Evolutionary conservation across 1,139 yeast genomes (phyloP).

Genomic region (Kluyveromyces sp.): DNA sequence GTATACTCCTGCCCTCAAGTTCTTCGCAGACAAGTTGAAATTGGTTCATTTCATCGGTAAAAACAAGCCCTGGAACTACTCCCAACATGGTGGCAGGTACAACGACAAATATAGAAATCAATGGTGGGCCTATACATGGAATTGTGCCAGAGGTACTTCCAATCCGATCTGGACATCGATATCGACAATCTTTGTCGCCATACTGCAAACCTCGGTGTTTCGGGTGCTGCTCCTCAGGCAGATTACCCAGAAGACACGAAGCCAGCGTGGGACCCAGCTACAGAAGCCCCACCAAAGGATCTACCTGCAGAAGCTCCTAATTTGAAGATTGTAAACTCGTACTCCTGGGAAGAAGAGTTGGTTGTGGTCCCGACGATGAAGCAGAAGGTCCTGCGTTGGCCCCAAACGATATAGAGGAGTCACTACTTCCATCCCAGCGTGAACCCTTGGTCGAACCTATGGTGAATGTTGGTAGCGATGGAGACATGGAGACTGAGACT

Average conservation of each 20-base stretch:
- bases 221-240: neutral
- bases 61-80: constrained; percentile 65
- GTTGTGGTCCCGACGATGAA: constrained; percentile 1
- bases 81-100: neutral
- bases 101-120: constrained; percentile 6
- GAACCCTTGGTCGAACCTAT: neutral
- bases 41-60: constrained; percentile 78
- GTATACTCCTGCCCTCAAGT: constrained; percentile 66
- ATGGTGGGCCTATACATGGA: constrained; percentile 11
- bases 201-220: neutral
- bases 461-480: too few species aligned
- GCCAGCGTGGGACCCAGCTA: constrained; percentile 36
- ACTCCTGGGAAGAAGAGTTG: constrained; percentile 5
- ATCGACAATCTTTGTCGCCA: constrained; percentile 1
- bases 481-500: too few species aligned
- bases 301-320: constrained; percentile 35
- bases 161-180: constrained; percentile 3
- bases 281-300: constrained; percentile 34
- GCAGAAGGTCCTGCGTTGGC: neutral
- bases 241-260: neutral
- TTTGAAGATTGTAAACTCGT: constrained; percentile 12
- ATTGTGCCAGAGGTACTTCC: constrained; percentile 4
- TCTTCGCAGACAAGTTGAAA: constrained; percentile 49
- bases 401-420: too few species aligned
- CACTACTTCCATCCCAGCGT: neutral